phyloP scores from a whole-genome alignment of 345 rosid genomes.

The sweet orange (Citrus sinensis) region DVS_A1.0 CM039165.1:10191001-10191500 shows the following conservation, averaged over 20 bases:
- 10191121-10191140: background rate
- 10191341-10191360: background rate
- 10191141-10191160: background rate
- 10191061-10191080: background rate
- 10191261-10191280: background rate
- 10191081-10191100: background rate
- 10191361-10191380: no score
- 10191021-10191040: background rate
- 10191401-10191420: no score
- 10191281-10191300: background rate
- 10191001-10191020: background rate
- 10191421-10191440: background rate
- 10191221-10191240: background rate
- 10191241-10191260: background rate
- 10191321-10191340: background rate
- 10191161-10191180: background rate
- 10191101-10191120: background rate
- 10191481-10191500: constrained; percentile 65
- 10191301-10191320: background rate
- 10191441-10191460: background rate
- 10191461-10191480: constrained; percentile 34
- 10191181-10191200: background rate
- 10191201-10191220: background rate
- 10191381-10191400: no score
- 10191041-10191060: background rate